These are phyloP conservation scores for Alternaria dauci DNA, from an alignment of 2,329 filamentous ascomycete species.

Conservation along the genomic window DNA sequence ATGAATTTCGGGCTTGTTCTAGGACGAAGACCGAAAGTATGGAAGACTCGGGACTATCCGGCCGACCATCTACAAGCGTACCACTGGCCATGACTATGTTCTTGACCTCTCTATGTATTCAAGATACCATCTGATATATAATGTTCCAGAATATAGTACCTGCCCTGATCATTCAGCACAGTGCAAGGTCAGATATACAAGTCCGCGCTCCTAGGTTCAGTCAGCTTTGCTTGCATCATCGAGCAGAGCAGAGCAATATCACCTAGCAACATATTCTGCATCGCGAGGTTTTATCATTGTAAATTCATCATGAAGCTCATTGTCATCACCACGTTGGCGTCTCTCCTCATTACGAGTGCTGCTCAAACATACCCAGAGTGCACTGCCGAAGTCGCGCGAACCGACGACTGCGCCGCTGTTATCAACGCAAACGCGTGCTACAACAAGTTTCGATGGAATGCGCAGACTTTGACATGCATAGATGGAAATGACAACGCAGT, in stretches of 20 bases:
- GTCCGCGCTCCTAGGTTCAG: neutral
- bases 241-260: slow-evolving; percentile 1
- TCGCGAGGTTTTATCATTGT: neutral
- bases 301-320: slow-evolving; percentile 26
- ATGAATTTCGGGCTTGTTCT: neutral
- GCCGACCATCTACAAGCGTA: neutral
- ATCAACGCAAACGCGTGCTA: slow-evolving; percentile 47
- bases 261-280: neutral
- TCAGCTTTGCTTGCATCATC: neutral
- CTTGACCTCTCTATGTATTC: neutral
- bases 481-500: slow-evolving; percentile 34
- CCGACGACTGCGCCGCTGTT: slow-evolving; percentile 41
- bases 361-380: slow-evolving; percentile 34
- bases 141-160: neutral
- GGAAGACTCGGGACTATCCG: neutral
- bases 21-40: neutral
- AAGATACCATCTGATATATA: neutral
- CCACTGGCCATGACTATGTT: neutral
- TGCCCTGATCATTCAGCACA: neutral
- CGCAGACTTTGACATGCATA: slow-evolving; percentile 36
- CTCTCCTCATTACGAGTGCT: slow-evolving; percentile 23
- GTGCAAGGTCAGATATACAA: neutral
- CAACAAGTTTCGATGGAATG: slow-evolving; percentile 39
- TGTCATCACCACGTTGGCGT: slow-evolving; percentile 13
- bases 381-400: slow-evolving; percentile 33